Percentiles rank a stretch among this genome's conserved stretches.
Evolutionary conservation across 1,139 yeast species (phyloP).

Genomic region (Pichia sp.): DNA sequence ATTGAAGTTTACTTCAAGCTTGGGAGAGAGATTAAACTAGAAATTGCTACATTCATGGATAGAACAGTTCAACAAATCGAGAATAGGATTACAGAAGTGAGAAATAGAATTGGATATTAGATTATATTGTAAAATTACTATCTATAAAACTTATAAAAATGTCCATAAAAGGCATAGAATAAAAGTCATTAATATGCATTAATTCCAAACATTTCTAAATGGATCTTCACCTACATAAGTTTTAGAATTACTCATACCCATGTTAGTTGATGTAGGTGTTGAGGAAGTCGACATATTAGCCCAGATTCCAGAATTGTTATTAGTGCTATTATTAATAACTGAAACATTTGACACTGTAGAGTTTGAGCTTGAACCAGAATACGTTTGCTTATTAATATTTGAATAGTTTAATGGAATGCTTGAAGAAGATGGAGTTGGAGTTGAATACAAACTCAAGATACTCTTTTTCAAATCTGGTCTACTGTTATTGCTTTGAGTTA

Average conservation of each 20-base stretch:
- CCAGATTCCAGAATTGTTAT: constrained; percentile 3
- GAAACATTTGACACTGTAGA: constrained; percentile 2
- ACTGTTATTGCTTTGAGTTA: constrained; percentile 20
- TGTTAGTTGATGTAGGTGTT: constrained; percentile 2
- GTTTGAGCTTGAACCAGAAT: constrained; percentile 10
- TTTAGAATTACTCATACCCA: constrained; percentile 1
- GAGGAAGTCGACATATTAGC: not conserved
- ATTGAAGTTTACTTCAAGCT: constrained; percentile 51
- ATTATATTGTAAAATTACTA: too few relatives aligned
- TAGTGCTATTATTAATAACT: not conserved
- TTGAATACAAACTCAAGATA: constrained; percentile 79
- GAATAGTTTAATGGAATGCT: constrained; percentile 10
- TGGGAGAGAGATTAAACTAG: constrained; percentile 35
- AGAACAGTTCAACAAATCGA: constrained; percentile 55
- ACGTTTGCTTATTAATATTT: constrained; percentile 3
- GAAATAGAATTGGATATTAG: constrained; percentile 35
- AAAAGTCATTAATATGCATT: too few relatives aligned
- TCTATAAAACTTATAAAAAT: not conserved
- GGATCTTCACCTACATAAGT: constrained; percentile 48
- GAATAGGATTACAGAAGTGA: constrained; percentile 51
- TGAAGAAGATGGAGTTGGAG: constrained; percentile 37
- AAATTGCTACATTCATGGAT: constrained; percentile 49
- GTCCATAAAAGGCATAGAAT: not conserved
- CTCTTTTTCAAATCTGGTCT: constrained; percentile 87
- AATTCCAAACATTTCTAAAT: constrained; percentile 60